Percentiles rank a stretch among this genome's conserved stretches.
phyloP scores from a whole-genome alignment of 306 rosid genomes.

The Dryas drummondii region DNA sequence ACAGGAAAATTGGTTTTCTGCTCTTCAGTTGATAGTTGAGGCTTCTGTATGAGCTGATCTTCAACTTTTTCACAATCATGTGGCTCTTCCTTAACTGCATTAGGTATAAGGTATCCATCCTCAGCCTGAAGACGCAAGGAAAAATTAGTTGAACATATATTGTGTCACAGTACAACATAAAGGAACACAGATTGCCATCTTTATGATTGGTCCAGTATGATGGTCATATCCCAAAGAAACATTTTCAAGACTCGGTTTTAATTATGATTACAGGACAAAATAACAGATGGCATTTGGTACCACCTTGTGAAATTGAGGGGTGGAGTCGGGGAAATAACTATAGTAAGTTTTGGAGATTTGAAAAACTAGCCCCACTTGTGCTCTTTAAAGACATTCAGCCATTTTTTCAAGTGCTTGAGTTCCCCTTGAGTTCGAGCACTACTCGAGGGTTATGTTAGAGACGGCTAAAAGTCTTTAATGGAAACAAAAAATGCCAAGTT shows the following conservation, averaged over 20 bases:
- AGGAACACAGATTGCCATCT: not conserved
- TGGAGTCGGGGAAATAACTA: not conserved
- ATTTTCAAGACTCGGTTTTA: slow-evolving; percentile 3
- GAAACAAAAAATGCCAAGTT: too few relatives aligned
- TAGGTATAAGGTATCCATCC: slow-evolving; percentile 32
- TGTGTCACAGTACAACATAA: not conserved
- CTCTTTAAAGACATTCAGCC: too few relatives aligned
- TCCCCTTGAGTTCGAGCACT: too few relatives aligned
- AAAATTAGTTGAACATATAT: not conserved
- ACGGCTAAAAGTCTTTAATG: too few relatives aligned
- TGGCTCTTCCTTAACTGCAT: slow-evolving; percentile 46
- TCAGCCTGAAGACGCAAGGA: slow-evolving; percentile 36
- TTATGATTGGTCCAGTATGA: not conserved
- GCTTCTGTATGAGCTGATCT: slow-evolving; percentile 37
- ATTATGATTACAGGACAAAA: not conserved
- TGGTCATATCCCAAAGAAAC: not conserved
- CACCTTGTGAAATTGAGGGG: not conserved
- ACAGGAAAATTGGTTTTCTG: slow-evolving; percentile 27
- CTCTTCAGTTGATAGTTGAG: slow-evolving; percentile 37
- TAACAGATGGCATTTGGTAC: not conserved
- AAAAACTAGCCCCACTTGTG: too few relatives aligned
- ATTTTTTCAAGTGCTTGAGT: too few relatives aligned
- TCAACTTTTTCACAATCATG: slow-evolving; percentile 37
- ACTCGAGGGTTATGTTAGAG: too few relatives aligned
- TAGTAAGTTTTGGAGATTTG: not conserved